phyloP scores from a whole-genome alignment of 805 yeast species.

The Alloascoidea hylecoeti region DNA sequence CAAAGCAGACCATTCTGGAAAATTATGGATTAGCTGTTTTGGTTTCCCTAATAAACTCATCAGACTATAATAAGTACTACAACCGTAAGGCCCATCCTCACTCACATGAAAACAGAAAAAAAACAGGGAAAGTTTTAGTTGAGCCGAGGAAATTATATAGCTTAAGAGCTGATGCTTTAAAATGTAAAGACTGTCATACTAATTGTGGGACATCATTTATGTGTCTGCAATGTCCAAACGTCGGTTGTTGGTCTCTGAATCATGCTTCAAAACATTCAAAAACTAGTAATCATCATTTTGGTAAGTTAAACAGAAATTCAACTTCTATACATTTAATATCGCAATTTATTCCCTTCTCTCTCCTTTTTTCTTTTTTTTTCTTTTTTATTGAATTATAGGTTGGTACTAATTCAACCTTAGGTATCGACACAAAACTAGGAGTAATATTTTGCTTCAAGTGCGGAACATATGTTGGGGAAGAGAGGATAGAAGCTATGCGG shows the following conservation, averaged over 20 bases:
- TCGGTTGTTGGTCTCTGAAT: conserved; percentile 9
- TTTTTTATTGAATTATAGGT: neutral
- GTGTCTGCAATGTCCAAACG: conserved; percentile 44
- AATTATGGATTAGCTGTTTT: conserved; percentile 4
- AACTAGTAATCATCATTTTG: conserved; percentile 35
- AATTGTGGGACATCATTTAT: conserved; percentile 45
- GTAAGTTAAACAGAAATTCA: too few species aligned
- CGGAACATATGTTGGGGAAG: conserved; percentile 46
- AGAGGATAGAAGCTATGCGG: conserved; percentile 33
- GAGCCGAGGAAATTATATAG: conserved; percentile 13
- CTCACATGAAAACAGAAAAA: conserved; percentile 6
- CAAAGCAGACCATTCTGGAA: conserved; percentile 5
- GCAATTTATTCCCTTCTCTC: too few species aligned
- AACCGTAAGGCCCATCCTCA: conserved; percentile 5
- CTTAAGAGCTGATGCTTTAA: conserved; percentile 12
- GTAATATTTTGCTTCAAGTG: conserved; percentile 60
- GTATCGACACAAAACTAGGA: conserved; percentile 47
- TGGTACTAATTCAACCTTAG: neutral
- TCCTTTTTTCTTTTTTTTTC: too few species aligned
- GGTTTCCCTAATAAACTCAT: conserved; percentile 6
- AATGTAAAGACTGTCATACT: conserved; percentile 17
- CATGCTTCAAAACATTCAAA: conserved; percentile 25
- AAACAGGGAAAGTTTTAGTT: conserved; percentile 15
- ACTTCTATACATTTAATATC: too few species aligned
- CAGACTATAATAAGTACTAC: conserved; percentile 4